Conservation (phyloP, 805 yeast species). For the Maudiozyma turicensis region DNA sequence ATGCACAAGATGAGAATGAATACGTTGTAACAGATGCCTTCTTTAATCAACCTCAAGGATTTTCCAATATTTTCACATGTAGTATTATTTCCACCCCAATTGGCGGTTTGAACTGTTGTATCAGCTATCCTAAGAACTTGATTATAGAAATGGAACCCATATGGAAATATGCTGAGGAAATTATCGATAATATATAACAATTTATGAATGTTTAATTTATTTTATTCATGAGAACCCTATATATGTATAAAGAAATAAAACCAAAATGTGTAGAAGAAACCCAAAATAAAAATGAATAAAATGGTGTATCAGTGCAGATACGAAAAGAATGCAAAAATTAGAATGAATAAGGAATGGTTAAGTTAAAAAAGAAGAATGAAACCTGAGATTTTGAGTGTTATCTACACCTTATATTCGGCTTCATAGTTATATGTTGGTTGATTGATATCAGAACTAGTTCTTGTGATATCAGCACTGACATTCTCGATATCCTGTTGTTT, state of each 20-base stretch:
- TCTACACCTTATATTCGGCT: background rate
- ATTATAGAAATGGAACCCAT: constrained; percentile 5
- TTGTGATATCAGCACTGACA: background rate
- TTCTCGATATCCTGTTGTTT: background rate
- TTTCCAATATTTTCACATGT: constrained; percentile 17
- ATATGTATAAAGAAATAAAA: too few species aligned
- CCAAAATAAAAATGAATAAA: too few species aligned
- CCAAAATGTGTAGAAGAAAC: too few species aligned
- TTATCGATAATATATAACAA: background rate
- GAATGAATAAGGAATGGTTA: too few species aligned
- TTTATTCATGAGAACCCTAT: background rate
- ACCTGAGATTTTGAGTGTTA: too few species aligned
- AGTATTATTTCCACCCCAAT: constrained; percentile 15
- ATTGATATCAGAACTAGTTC: background rate
- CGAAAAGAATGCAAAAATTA: too few species aligned
- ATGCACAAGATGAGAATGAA: background rate
- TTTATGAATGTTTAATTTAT: background rate
- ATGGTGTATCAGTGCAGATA: too few species aligned
- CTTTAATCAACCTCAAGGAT: constrained; percentile 24
- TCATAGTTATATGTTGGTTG: background rate
- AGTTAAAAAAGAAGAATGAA: too few species aligned
- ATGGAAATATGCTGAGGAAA: constrained; percentile 1
- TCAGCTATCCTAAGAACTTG: constrained; percentile 15
- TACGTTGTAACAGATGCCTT: constrained; percentile 16
- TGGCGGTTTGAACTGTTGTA: constrained; percentile 20